Conservation (phyloP, 192 early-diverging fungal species). For the Backusella liffmaniae region DNA sequence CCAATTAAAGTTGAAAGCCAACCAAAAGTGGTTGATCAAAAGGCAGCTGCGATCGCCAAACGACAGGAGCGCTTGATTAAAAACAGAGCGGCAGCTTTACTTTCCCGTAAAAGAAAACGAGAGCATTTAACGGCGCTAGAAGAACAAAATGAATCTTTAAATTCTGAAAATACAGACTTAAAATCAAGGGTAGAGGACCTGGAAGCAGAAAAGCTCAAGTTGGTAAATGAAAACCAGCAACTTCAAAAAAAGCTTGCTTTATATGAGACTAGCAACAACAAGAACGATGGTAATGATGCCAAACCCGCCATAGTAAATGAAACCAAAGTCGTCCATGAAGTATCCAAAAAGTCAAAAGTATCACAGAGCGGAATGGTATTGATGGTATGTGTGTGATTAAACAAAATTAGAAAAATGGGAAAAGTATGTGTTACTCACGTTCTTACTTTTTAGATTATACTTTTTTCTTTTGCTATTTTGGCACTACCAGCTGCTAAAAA, state of each 20-base stretch:
- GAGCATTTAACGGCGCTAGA: conserved; percentile 73
- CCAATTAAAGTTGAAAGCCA: neutral
- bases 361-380: conserved; percentile 8
- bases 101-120: conserved; percentile 87
- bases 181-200: neutral
- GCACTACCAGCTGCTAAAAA: neutral
- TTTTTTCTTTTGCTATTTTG: conserved; percentile 4
- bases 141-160: conserved; percentile 4
- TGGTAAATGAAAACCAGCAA: neutral
- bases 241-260: neutral
- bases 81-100: conserved; percentile 86
- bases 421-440: neutral
- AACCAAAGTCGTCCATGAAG: neutral
- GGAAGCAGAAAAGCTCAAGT: neutral
- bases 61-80: conserved; percentile 87
- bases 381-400: neutral
- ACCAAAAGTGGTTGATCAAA: neutral
- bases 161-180: neutral
- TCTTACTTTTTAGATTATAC: neutral
- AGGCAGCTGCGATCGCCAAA: conserved; percentile 56
- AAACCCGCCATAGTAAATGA: neutral
- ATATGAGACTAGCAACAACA: neutral
- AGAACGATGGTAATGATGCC: neutral
- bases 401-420: conserved; percentile 8
- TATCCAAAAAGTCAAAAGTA: neutral